Evolutionary conservation across 2,329 filamentous ascomycete genomes (phyloP).

Genomic region (Fusarium acutatum): DNA sequence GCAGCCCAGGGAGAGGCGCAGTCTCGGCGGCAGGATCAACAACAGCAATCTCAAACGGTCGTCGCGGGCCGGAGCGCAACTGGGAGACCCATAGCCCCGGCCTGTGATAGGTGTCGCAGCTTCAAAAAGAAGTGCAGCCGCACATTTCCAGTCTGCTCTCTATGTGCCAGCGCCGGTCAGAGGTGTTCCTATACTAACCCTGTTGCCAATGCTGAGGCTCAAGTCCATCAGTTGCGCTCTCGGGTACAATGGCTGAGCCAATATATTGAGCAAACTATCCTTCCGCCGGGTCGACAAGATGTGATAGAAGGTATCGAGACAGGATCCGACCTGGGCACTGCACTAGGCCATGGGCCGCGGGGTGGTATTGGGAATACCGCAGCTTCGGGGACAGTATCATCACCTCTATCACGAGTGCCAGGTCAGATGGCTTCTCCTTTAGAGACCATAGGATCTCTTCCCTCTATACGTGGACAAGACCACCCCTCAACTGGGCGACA

Average conservation of each 20-base stretch:
- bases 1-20: conserved; percentile 33
- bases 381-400: conserved; percentile 11
- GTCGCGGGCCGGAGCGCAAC: not conserved
- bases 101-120: conserved; percentile 54
- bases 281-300: conserved; percentile 22
- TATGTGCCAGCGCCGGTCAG: conserved; percentile 51
- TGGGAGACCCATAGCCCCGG: conserved; percentile 27
- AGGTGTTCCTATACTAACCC: conserved; percentile 48
- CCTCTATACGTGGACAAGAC: conserved; percentile 11
- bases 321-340: conserved; percentile 42
- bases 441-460: conserved; percentile 7
- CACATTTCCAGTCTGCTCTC: conserved; percentile 51
- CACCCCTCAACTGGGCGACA: conserved; percentile 11
- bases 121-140: conserved; percentile 58
- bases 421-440: conserved; percentile 27
- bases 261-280: conserved; percentile 48
- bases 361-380: not conserved
- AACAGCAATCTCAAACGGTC: not conserved
- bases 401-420: conserved; percentile 15
- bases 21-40: conserved; percentile 1
- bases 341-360: conserved; percentile 8
- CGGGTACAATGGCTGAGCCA: conserved; percentile 52
- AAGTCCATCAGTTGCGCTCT: conserved; percentile 50
- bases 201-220: conserved; percentile 44
- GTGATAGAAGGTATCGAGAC: conserved; percentile 50